These are phyloP conservation scores for Mimosa bimucronata DNA, from an alignment of 306 rosid species.

Conservation along the genomic window DNA sequence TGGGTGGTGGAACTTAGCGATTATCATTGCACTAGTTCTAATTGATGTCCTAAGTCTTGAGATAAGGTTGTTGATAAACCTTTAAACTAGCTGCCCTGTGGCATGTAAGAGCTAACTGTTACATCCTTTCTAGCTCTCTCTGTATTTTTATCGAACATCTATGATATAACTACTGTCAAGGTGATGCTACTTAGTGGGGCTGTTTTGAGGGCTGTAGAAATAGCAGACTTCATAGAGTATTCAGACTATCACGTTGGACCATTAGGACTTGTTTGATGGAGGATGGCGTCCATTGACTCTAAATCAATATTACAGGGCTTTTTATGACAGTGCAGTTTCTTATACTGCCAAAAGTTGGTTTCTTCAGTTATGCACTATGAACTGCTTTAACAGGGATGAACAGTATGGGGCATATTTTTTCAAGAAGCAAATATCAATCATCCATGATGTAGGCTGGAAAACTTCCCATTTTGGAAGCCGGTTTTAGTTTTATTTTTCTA, in stretches of 20 bases:
- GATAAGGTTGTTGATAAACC: conserved; percentile 37
- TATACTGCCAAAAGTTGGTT: conserved; percentile 36
- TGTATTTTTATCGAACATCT: conserved; percentile 26
- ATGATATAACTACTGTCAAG: conserved; percentile 31
- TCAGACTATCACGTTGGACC: conserved; percentile 40
- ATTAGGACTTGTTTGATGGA: conserved; percentile 38
- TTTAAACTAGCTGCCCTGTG: conserved; percentile 17
- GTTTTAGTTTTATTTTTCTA: background rate
- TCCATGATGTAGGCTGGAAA: conserved; percentile 8
- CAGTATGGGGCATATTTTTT: background rate
- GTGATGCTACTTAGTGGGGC: conserved; percentile 35
- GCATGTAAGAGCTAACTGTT: conserved; percentile 26
- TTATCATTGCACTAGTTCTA: conserved; percentile 32
- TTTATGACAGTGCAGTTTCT: conserved; percentile 42
- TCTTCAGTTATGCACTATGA: conserved; percentile 29
- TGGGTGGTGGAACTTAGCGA: conserved; percentile 31
- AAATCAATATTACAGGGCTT: conserved; percentile 32
- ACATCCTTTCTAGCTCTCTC: conserved; percentile 27
- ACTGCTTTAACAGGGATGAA: conserved; percentile 3
- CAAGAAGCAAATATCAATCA: conserved; percentile 27
- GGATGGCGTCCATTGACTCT: conserved; percentile 36
- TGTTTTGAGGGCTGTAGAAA: conserved; percentile 39
- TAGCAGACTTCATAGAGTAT: conserved; percentile 28
- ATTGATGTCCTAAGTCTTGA: conserved; percentile 35
- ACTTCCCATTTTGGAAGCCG: background rate